Percentiles rank a stretch among this genome's conserved stretches.
These are phyloP conservation scores for Solidago caesia DNA, from an alignment of 129 eudicot species.

Conservation along the genomic window DNA sequence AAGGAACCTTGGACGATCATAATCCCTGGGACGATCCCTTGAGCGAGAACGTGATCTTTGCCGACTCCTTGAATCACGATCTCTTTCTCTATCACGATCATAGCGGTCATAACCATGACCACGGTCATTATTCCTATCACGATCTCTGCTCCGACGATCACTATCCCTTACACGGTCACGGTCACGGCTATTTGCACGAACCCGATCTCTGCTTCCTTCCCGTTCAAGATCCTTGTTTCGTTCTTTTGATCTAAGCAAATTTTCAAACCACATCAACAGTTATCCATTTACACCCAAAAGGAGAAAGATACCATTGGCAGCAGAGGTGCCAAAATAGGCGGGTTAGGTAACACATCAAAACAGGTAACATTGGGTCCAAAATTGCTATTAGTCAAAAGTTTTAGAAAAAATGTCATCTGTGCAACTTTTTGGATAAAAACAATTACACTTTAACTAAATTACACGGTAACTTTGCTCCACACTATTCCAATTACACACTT, in stretches of 20 bases:
- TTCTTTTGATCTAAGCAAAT: slow-evolving; percentile 66
- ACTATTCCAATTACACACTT: no score
- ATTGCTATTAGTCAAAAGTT: no score
- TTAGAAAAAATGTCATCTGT: no score
- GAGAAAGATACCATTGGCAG: neutral
- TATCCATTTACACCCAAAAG: neutral
- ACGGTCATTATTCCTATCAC: slow-evolving; percentile 68
- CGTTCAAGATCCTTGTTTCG: slow-evolving; percentile 65
- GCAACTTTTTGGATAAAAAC: no score
- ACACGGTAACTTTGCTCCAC: no score
- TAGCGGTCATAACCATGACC: slow-evolving; percentile 60
- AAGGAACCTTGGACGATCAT: slow-evolving; percentile 77
- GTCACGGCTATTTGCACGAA: slow-evolving; percentile 66
- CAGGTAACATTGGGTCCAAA: no score
- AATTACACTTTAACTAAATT: no score
- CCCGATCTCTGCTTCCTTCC: slow-evolving; percentile 68
- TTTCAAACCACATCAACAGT: neutral
- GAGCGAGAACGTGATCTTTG: slow-evolving; percentile 88
- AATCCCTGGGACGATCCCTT: slow-evolving; percentile 69
- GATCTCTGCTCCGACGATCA: slow-evolving; percentile 82
- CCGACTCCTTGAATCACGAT: slow-evolving; percentile 77
- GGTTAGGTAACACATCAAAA: no score
- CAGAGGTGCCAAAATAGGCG: neutral
- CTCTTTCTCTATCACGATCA: slow-evolving; percentile 73
- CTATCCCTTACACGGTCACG: slow-evolving; percentile 45